Evolutionary conservation across 1,139 yeast genomes (phyloP).

Genomic region (Pichia sp.): DNA sequence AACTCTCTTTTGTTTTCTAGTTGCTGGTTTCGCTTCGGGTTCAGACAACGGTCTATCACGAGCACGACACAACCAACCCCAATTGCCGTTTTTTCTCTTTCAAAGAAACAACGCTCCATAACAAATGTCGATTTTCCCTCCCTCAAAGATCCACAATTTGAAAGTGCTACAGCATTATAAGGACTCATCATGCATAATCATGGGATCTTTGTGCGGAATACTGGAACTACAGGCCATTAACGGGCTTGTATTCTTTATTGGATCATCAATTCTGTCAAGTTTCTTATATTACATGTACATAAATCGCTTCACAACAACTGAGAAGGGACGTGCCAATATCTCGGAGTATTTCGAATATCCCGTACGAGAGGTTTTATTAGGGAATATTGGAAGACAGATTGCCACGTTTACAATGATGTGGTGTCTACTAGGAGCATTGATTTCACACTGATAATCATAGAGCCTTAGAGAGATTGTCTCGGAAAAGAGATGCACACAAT

Average conservation of each 20-base stretch:
- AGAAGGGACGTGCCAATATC: constrained; percentile 8
- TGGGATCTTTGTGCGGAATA: constrained; percentile 70
- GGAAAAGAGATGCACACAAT: constrained; percentile 7
- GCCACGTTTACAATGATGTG: constrained; percentile 78
- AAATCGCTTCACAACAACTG: constrained; percentile 31
- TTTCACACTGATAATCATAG: constrained; percentile 1
- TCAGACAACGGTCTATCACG: too few species aligned
- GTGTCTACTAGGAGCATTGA: constrained; percentile 70
- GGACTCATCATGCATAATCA: constrained; percentile 57
- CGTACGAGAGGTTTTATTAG: constrained; percentile 47
- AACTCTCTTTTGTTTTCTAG: too few species aligned
- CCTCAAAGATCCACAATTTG: constrained; percentile 14
- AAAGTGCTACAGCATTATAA: constrained; percentile 17
- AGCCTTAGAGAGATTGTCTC: constrained; percentile 6
- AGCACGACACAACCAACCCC: too few species aligned
- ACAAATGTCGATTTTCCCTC: constrained; percentile 2
- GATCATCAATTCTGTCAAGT: constrained; percentile 41
- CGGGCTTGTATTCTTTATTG: constrained; percentile 56
- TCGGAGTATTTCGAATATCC: constrained; percentile 44
- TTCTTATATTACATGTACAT: constrained; percentile 35
- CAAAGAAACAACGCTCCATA: too few species aligned
- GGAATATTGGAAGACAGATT: constrained; percentile 48
- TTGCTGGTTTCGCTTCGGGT: too few species aligned
- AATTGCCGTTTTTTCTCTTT: too few species aligned
- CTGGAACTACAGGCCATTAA: constrained; percentile 55